Evolutionary conservation across 202 grass and related monocot species (phyloP).

Genomic region (Schoenoplectus triqueter): DNA sequence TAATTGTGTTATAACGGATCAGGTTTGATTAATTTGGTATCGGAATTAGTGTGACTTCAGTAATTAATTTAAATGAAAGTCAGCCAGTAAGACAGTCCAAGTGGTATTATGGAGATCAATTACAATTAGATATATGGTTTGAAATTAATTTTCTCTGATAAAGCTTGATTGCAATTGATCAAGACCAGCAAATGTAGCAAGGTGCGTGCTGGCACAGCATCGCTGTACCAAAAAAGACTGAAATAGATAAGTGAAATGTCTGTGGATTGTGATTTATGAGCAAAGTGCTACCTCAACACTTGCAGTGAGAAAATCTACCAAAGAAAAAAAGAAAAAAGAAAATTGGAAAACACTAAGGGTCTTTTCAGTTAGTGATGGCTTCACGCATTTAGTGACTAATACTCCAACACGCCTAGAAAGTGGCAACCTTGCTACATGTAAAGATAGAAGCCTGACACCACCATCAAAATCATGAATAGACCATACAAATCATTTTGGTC

Average conservation of each 20-base stretch:
- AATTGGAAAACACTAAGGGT: neutral
- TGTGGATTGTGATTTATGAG: neutral
- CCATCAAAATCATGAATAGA: conserved; percentile 24
- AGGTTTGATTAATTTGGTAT: neutral
- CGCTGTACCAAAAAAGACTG: neutral
- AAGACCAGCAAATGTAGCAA: neutral
- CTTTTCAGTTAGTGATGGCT: conserved; percentile 29
- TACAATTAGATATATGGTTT: conserved; percentile 7
- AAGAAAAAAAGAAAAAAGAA: neutral
- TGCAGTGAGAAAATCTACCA: neutral
- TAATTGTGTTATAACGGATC: neutral
- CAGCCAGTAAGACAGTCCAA: neutral
- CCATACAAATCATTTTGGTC: neutral
- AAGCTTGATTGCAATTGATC: conserved; percentile 14
- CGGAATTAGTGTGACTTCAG: too few species aligned
- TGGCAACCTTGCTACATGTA: neutral
- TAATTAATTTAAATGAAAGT: too few species aligned
- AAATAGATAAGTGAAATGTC: neutral
- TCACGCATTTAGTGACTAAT: conserved; percentile 1
- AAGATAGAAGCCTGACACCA: neutral
- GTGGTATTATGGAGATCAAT: neutral
- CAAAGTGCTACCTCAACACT: neutral
- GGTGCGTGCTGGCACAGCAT: neutral
- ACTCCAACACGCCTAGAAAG: conserved; percentile 7
- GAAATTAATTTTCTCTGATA: neutral